A percentile compares a stretch with the other conserved stretches of the same genome.
Conservation (phyloP, 805 yeast genomes). For the Candida michaelii region DNA sequence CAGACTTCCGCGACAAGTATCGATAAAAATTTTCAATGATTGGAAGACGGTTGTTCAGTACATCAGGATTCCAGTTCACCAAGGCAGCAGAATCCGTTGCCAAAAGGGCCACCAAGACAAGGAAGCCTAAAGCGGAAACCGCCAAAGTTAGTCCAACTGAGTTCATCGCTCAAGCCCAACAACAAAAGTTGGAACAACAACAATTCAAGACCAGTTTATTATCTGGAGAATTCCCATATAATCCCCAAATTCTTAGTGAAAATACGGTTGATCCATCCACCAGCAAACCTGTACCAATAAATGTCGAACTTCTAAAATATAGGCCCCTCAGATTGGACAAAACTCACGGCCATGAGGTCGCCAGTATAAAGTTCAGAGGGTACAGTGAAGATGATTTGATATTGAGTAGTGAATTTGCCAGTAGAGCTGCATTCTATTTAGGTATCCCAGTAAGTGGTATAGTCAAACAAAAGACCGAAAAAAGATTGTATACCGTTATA, state of each 20-base stretch:
- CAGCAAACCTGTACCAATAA: constrained; percentile 72
- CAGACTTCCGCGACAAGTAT: constrained; percentile 1
- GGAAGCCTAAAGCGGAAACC: neutral
- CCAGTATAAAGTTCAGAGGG: constrained; percentile 72
- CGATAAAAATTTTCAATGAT: constrained; percentile 7
- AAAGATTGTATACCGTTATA: constrained; percentile 91
- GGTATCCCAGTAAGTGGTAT: constrained; percentile 86
- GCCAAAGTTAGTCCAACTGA: constrained; percentile 28
- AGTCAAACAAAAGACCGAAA: constrained; percentile 62
- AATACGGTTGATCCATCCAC: constrained; percentile 21
- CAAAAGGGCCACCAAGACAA: neutral
- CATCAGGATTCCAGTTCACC: neutral
- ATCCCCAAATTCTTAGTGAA: constrained; percentile 30
- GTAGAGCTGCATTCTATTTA: constrained; percentile 86
- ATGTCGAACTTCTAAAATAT: constrained; percentile 76
- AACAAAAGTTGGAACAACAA: constrained; percentile 25
- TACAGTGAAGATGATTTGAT: constrained; percentile 69
- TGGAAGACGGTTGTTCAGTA: constrained; percentile 5
- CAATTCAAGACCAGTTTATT: constrained; percentile 28
- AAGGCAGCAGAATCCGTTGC: neutral
- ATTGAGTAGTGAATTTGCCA: constrained; percentile 78
- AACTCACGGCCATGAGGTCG: constrained; percentile 73
- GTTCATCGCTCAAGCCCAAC: constrained; percentile 26
- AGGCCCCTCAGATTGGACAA: constrained; percentile 72
- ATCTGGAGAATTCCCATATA: constrained; percentile 25